phyloP scores from a whole-genome alignment of 148 eudicot genomes.

The Nyssa sinensis region DNA sequence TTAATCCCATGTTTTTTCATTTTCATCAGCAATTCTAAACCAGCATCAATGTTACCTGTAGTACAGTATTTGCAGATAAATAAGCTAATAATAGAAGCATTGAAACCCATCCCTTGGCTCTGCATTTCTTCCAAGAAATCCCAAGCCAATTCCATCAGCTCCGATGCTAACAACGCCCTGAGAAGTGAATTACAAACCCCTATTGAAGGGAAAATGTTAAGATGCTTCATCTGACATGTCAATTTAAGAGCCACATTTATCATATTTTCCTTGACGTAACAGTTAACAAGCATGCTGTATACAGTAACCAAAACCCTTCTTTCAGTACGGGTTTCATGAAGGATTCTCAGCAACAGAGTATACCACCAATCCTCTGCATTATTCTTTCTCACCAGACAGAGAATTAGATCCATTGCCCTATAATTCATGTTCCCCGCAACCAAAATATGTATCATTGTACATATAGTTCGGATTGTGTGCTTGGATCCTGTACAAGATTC shows the following conservation, averaged over 20 bases:
- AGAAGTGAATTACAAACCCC: slow-evolving; percentile 42
- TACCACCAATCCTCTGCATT: slow-evolving; percentile 20
- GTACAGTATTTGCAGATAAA: slow-evolving; percentile 40
- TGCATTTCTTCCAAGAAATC: slow-evolving; percentile 45
- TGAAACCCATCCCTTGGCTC: slow-evolving; percentile 23
- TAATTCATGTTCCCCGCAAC: slow-evolving; percentile 48
- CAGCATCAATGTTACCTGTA: slow-evolving; percentile 32
- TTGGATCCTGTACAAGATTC: slow-evolving; percentile 28
- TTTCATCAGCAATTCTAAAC: slow-evolving; percentile 40
- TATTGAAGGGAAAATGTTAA: slow-evolving; percentile 36
- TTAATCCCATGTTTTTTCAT: slow-evolving; percentile 36
- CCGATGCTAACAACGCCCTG: slow-evolving; percentile 30
- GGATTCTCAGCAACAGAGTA: slow-evolving; percentile 22
- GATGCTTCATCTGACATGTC: slow-evolving; percentile 32
- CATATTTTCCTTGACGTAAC: slow-evolving; percentile 29
- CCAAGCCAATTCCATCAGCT: slow-evolving; percentile 40
- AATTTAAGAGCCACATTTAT: slow-evolving; percentile 24
- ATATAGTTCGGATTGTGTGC: slow-evolving; percentile 31
- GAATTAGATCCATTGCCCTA: slow-evolving; percentile 33
- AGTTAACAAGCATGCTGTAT: slow-evolving; percentile 50
- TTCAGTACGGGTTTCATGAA: slow-evolving; percentile 28
- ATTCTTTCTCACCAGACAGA: slow-evolving; percentile 25
- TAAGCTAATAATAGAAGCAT: slow-evolving; percentile 33
- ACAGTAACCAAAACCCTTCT: slow-evolving; percentile 28
- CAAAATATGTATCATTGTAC: slow-evolving; percentile 40